Evolutionary conservation across 1,284 basidiomycete genomes (phyloP), one percentile per base, ranked within the genome.

Genomic region (Amylostereum chailletii): DNA sequence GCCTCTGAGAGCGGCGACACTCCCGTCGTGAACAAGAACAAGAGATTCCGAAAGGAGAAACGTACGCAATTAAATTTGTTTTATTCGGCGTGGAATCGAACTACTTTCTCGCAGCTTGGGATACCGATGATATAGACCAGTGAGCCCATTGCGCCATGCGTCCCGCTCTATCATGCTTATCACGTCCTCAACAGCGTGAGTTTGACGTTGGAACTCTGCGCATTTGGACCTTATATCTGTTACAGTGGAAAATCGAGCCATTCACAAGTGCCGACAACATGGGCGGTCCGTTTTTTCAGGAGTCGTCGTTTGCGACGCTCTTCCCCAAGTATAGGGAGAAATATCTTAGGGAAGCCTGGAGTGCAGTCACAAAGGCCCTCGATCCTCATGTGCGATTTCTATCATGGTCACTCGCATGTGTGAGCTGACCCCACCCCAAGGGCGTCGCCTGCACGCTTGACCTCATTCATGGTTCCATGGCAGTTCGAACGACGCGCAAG

Each of bases 241-340:
- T 49, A 5, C 47, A 91, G 86, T 97, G 95, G 95, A 92, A 90
- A 68, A 71, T 96, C 40, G 86, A 94, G 26, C 67, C 82, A 11
- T 95, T 98, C 69, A 68, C 75, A 49, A 70, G 76, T 2, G 70
- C 69, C 26, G 89, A 95, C 65, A 93, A 91, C 67, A 86, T 84
- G 58, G 81, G 75, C 5, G 84, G 86, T 0, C 78, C 93, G 1
- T 93, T 99, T 67, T 77, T 85, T 3, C 94, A 99, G 66, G 96
- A 99, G 71, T 94, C 91, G 5, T 94, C 90, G 0, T 99, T 99
- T 61, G 94, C 96, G 2, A 96, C 96, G 0, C 81, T 99, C 5
- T 99, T 99, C 67, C 96, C 96, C 32, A 99, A 97, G 69, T 99
- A 99, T 65, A 82, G 96, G 51, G 95, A 99, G 78, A 92, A 90